Base-by-base conservation (phyloP, 129 eudicot species). In the Tagetes patula region DNA sequence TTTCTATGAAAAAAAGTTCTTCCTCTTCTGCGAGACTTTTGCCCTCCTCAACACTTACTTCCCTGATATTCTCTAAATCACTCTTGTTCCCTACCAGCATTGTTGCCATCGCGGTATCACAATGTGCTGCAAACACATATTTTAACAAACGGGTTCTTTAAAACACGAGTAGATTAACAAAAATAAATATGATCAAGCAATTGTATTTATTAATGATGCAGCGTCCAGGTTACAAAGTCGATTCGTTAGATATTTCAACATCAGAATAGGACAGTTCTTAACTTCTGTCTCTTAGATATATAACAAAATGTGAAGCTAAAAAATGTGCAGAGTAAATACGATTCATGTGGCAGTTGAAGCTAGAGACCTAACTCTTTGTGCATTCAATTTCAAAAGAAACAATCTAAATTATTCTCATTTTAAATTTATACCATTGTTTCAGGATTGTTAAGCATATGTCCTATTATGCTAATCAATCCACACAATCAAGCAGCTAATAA, bases 41-140 rank as follows among this genome's bases (percentile, higher is more conserved):
- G 31, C 96, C 98, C 10, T 85, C 91, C 12, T 88, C 97, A 12
- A 80, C 65, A 7, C 87, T 88, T 61, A 91, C 96, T 14, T 87
- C 87, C 73, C 97, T 85, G 1, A 88, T 88, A 66, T 83, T 76
- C 73, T 88, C 96, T 80, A 91, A 65, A 74, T 91, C 96, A 45
- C 92, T 77, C 83, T 91, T 91, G 86, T 91, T 92, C 33, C 94
- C 96, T 4, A 92, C 98, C 81, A 92, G 79, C 86, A 92, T 86
- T 66, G 79, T 85, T 47, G 96, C 91, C 67, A 87, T 89, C 1
- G 91, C 67, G 0, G 93, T 91, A 63, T 91, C 97, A 41, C 96
- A 92, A 55, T 92, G 98, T 78, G 94, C 98, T 92, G 94, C 76
- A 81, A 42, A 76, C n/a, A 2, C 3, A 2, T 41, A 13, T 4